Evolutionary conservation across 2,329 filamentous ascomycete species (phyloP).

Genomic region (Lasiodiplodia theobromae): DNA sequence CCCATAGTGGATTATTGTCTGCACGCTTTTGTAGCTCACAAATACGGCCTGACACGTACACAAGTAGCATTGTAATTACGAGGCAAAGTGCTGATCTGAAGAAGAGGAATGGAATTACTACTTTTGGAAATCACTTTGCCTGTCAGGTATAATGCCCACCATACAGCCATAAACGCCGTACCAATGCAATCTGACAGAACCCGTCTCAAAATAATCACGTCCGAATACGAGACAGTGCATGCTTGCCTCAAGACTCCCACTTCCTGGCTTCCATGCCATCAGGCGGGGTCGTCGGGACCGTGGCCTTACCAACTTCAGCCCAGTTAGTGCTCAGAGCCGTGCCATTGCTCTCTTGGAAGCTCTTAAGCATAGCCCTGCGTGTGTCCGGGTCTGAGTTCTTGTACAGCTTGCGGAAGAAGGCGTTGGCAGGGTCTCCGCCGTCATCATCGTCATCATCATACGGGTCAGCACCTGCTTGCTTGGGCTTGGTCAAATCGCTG

Average conservation of each 20-base stretch:
- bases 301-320: constrained; percentile 76
- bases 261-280: constrained; percentile 80
- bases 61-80: too few relatives aligned
- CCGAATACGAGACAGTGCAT: neutral
- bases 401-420: constrained; percentile 92
- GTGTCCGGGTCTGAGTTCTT: constrained; percentile 78
- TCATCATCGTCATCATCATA: constrained; percentile 40
- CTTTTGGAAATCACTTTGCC: neutral
- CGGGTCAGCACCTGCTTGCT: constrained; percentile 35
- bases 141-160: neutral
- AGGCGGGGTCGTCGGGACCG: constrained; percentile 75
- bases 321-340: constrained; percentile 93
- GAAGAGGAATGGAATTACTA: neutral
- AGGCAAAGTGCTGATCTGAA: too few relatives aligned
- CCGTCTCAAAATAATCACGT: neutral
- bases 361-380: constrained; percentile 96
- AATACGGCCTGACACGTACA: neutral
- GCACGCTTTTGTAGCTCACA: too few relatives aligned
- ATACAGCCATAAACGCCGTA: constrained; percentile 21
- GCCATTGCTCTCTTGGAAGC: constrained; percentile 90
- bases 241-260: constrained; percentile 46
- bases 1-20: neutral
- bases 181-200: constrained; percentile 23
- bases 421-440: constrained; percentile 68
- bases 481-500: constrained; percentile 50